These are phyloP conservation scores for Puccinia hordei DNA, from an alignment of 1,284 basidiomycete species.

Conservation along the genomic window DNA sequence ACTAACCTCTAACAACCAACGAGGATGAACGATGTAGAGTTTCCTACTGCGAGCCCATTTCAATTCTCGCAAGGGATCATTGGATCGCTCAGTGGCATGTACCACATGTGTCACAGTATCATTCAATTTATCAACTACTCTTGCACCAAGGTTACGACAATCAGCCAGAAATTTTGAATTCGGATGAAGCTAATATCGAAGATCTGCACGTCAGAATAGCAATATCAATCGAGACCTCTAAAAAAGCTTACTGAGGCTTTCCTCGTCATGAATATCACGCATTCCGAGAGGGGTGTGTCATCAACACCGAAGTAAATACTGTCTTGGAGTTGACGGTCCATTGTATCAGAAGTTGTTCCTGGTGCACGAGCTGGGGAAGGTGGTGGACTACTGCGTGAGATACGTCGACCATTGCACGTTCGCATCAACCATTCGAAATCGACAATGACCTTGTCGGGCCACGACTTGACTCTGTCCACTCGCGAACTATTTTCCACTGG, in stretches of 20 bases:
- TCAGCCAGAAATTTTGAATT: slow-evolving; percentile 22
- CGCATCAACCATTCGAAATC: slow-evolving; percentile 45
- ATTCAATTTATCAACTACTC: slow-evolving; percentile 34
- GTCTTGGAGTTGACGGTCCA: neutral
- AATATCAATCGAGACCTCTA: neutral
- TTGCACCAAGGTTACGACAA: slow-evolving; percentile 46
- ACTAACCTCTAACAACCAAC: slow-evolving; percentile 43
- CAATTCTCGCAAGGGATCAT: slow-evolving; percentile 30
- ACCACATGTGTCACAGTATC: slow-evolving; percentile 45
- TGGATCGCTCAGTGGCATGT: slow-evolving; percentile 16
- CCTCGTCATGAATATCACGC: slow-evolving; percentile 36
- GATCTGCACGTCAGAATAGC: neutral
- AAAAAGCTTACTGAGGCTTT: slow-evolving; percentile 31
- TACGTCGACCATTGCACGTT: slow-evolving; percentile 23
- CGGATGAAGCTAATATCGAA: slow-evolving; percentile 26
- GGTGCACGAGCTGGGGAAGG: neutral
- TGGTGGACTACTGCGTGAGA: slow-evolving; percentile 10
- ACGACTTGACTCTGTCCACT: slow-evolving; percentile 34
- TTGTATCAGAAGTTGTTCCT: neutral
- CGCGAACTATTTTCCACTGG: slow-evolving; percentile 37
- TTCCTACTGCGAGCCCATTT: slow-evolving; percentile 27
- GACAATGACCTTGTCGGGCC: slow-evolving; percentile 42
- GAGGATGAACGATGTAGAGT: slow-evolving; percentile 42
- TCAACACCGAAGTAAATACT: neutral
- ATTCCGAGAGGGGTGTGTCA: slow-evolving; percentile 17